Evolutionary conservation across 495 filamentous ascomycete species (phyloP).

Genomic region (Aspergillus kassunensis): DNA sequence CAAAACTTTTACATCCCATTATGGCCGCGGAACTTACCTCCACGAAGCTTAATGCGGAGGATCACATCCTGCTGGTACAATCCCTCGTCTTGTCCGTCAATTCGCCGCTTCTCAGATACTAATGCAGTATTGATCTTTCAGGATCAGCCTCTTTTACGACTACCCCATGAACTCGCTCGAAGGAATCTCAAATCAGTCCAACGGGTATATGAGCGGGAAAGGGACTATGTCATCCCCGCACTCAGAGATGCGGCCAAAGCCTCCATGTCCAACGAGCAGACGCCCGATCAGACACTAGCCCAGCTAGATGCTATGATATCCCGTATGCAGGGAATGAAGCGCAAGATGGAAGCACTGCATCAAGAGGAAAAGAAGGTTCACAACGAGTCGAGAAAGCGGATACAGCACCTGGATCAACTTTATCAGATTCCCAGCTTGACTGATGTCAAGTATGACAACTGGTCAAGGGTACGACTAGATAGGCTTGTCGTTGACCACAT

Average conservation of each 20-base stretch:
- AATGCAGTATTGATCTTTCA: constrained; percentile 28
- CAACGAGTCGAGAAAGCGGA: constrained; percentile 66
- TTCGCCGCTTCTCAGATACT: constrained; percentile 12
- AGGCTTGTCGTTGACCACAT: constrained; percentile 87
- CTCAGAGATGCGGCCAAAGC: constrained; percentile 68
- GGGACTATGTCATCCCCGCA: constrained; percentile 60
- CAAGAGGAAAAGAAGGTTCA: constrained; percentile 75
- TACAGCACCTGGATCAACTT: constrained; percentile 74
- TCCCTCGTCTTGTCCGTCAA: constrained; percentile 3
- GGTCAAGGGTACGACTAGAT: constrained; percentile 77
- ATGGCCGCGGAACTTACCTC: constrained; percentile 55
- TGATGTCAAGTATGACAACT: constrained; percentile 91
- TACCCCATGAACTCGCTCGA: constrained; percentile 85
- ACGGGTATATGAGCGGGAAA: constrained; percentile 74
- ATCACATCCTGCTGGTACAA: constrained; percentile 64
- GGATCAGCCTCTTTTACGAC: constrained; percentile 93
- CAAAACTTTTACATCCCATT: background rate
- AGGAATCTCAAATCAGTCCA: constrained; percentile 91
- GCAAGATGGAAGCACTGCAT: constrained; percentile 73
- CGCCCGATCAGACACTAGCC: constrained; percentile 65
- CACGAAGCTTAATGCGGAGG: constrained; percentile 69
- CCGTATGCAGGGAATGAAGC: constrained; percentile 78
- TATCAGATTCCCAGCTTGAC: constrained; percentile 75
- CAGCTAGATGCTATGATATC: constrained; percentile 79
- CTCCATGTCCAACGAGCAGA: constrained; percentile 55